Evolutionary conservation across 164 flowering plant genomes (phyloP).

Genomic region (Piper betle): DNA sequence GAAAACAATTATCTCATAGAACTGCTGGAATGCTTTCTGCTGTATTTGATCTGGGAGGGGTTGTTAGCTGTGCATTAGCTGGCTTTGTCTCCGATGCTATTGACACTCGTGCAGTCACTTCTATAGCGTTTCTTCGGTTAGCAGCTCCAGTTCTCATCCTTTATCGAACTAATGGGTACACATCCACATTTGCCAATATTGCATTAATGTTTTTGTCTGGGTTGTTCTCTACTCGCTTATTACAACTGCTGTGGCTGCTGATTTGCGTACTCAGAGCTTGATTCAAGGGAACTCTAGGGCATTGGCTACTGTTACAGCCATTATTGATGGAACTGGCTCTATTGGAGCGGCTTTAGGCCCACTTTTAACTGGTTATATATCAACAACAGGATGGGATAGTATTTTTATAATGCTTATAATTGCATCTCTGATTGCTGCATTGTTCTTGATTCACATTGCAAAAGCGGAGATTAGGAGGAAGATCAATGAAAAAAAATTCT

Average conservation of each 20-base stretch:
- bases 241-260: slow-evolving; percentile 95
- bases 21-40: slow-evolving; percentile 86
- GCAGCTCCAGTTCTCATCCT: slow-evolving; percentile 73
- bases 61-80: slow-evolving; percentile 69
- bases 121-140: slow-evolving; percentile 43
- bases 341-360: slow-evolving; percentile 98
- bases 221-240: slow-evolving; percentile 65
- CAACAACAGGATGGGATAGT: slow-evolving; percentile 78
- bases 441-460: too few species aligned
- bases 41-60: slow-evolving; percentile 87
- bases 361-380: slow-evolving; percentile 78
- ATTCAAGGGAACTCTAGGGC: slow-evolving; percentile 73
- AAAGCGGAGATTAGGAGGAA: too few species aligned
- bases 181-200: slow-evolving; percentile 48
- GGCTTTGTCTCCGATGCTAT: slow-evolving; percentile 75
- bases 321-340: slow-evolving; percentile 97
- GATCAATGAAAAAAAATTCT: too few species aligned
- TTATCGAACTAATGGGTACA: slow-evolving; percentile 64
- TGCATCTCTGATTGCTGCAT: slow-evolving; percentile 33
- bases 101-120: slow-evolving; percentile 83
- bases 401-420: slow-evolving; percentile 77
- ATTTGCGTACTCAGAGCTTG: slow-evolving; percentile 72
- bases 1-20: slow-evolving; percentile 69
- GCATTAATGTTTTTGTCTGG: slow-evolving; percentile 75
- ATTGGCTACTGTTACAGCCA: slow-evolving; percentile 94